Percentiles rank a stretch among this genome's conserved stretches.
These are phyloP conservation scores for Kwoniella mangroviensis DNA, from an alignment of 768 basidiomycete species.

Conservation along the genomic window DNA sequence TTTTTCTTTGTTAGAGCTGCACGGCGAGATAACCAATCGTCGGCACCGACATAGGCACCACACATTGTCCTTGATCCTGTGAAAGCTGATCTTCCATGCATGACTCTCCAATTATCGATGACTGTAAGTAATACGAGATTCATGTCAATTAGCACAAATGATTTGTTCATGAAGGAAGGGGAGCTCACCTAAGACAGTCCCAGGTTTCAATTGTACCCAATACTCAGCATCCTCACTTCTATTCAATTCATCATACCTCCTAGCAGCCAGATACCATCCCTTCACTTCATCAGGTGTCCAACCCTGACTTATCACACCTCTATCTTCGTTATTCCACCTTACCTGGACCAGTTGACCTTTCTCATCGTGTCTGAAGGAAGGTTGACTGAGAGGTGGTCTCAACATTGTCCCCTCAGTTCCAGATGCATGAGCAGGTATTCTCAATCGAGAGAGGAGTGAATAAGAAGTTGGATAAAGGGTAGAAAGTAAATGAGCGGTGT, in stretches of 20 bases:
- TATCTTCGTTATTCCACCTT: constrained; percentile 93
- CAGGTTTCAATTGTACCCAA: constrained; percentile 86
- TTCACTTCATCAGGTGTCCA: constrained; percentile 67
- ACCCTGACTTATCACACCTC: constrained; percentile 72
- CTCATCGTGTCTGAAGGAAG: constrained; percentile 72
- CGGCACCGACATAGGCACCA: constrained; percentile 89
- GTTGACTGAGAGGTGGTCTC: constrained; percentile 66
- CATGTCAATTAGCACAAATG: neutral
- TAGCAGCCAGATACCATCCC: constrained; percentile 83
- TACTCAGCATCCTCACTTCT: constrained; percentile 83
- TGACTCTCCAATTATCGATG: constrained; percentile 88
- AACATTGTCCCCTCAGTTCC: constrained; percentile 66
- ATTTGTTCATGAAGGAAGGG: neutral
- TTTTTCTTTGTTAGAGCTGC: constrained; percentile 40
- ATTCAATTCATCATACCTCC: constrained; percentile 75
- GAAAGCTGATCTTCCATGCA: constrained; percentile 93
- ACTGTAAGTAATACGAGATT: constrained; percentile 60
- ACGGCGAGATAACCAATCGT: constrained; percentile 85
- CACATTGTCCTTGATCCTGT: constrained; percentile 88
- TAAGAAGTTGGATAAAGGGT: constrained; percentile 74
- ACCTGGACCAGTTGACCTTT: constrained; percentile 73
- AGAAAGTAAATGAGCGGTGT: constrained; percentile 79
- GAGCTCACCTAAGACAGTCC: constrained; percentile 76
- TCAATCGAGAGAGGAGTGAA: constrained; percentile 68
- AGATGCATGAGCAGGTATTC: constrained; percentile 83